Conservation (phyloP, 805 yeast genomes). For the Metschnikowia lunata region DNA sequence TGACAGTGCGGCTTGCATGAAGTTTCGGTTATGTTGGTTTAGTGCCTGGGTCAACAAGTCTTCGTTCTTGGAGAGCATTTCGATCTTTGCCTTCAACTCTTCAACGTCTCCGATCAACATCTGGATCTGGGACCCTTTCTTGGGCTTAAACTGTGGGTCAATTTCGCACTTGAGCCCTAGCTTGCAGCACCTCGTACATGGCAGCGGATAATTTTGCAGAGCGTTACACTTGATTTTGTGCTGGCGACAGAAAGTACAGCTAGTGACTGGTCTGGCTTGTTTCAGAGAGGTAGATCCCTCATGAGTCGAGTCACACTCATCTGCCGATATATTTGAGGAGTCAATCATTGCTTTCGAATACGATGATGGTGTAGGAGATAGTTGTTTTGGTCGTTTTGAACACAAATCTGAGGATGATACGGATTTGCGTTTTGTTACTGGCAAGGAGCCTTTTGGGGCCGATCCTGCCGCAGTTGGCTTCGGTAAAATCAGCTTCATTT, state of each 20-base stretch:
- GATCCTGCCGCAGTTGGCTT: constrained; percentile 28
- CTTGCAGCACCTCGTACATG: constrained; percentile 79
- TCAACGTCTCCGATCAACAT: constrained; percentile 80
- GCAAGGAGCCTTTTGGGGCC: constrained; percentile 12
- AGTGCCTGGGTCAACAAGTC: constrained; percentile 62
- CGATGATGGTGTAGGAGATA: constrained; percentile 5
- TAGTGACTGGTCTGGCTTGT: constrained; percentile 71
- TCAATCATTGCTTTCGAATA: constrained; percentile 5
- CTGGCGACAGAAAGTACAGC: constrained; percentile 92
- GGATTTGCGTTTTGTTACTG: constrained; percentile 17
- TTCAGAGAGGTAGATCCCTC: constrained; percentile 15
- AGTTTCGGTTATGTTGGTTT: constrained; percentile 38
- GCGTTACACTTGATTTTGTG: constrained; percentile 94
- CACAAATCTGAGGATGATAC: constrained; percentile 6
- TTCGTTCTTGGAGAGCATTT: constrained; percentile 59
- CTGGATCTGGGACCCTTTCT: constrained; percentile 87
- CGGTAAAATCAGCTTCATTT: constrained; percentile 40
- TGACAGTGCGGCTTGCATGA: constrained; percentile 11
- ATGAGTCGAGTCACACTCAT: not conserved
- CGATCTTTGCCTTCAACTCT: constrained; percentile 69
- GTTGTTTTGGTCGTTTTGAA: constrained; percentile 12
- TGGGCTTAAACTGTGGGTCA: constrained; percentile 87
- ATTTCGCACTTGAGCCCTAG: constrained; percentile 81
- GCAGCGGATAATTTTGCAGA: constrained; percentile 70
- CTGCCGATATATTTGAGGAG: constrained; percentile 4